Percentiles rank a stretch among this genome's conserved stretches.
Conservation (phyloP, 805 yeast genomes). For the Lipomyces kockii region DNA sequence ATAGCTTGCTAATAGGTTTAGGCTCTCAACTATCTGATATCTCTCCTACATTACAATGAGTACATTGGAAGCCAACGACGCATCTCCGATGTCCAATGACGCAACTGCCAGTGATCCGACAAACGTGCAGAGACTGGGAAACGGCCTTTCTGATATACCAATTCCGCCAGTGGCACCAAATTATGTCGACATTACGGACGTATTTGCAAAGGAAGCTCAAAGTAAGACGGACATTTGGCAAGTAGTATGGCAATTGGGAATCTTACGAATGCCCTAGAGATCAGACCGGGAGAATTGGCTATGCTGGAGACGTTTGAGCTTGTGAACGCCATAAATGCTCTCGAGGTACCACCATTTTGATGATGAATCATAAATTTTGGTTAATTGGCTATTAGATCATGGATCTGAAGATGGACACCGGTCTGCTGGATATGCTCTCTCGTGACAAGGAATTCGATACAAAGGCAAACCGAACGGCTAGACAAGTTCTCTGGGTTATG, state of each 20-base stretch:
- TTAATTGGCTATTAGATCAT: slow-evolving; percentile 43
- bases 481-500: slow-evolving; percentile 56
- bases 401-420: slow-evolving; percentile 77
- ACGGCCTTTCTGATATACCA: not conserved
- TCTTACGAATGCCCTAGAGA: slow-evolving; percentile 21
- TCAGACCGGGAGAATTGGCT: slow-evolving; percentile 61
- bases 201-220: slow-evolving; percentile 14
- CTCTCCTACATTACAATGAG: not conserved
- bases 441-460: slow-evolving; percentile 54
- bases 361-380: slow-evolving; percentile 7
- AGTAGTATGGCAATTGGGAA: not conserved
- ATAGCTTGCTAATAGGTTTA: not conserved
- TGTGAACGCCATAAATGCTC: slow-evolving; percentile 84
- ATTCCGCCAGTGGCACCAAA: slow-evolving; percentile 21
- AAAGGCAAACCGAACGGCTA: slow-evolving; percentile 46
- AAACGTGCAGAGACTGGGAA: not conserved
- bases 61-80: not conserved
- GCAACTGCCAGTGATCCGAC: not conserved
- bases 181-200: slow-evolving; percentile 29
- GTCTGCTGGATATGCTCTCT: slow-evolving; percentile 56
- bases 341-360: slow-evolving; percentile 56
- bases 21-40: not conserved
- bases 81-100: not conserved
- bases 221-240: slow-evolving; percentile 10
- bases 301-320: slow-evolving; percentile 66